Conservation (phyloP, 495 filamentous ascomycete species). For the Neohortaea acidophila region DNA sequence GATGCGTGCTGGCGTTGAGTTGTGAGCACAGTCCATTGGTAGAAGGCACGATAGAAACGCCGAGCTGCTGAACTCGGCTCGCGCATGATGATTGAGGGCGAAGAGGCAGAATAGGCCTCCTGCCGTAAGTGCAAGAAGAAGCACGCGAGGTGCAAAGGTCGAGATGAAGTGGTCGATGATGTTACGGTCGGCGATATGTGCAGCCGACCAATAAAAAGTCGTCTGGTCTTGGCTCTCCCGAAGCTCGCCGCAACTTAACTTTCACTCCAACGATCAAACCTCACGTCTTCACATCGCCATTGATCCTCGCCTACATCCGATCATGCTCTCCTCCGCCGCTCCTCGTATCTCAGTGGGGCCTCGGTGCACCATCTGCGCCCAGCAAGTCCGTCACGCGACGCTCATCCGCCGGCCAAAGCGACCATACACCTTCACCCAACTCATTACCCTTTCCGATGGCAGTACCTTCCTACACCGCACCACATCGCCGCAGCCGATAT, state of each 20-base stretch:
- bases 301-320: background rate
- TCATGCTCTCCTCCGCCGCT: background rate
- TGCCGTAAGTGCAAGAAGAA: no score
- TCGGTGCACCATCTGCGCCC: background rate
- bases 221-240: background rate
- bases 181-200: background rate
- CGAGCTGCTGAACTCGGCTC: background rate
- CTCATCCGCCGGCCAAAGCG: conserved; percentile 74
- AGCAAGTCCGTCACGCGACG: conserved; percentile 56
- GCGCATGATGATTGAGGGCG: no score
- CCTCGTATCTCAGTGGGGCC: background rate
- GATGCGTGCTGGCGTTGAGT: no score
- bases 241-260: background rate
- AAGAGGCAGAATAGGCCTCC: no score
- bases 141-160: no score
- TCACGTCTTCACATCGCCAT: background rate
- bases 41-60: conserved; percentile 16
- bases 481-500: conserved; percentile 64
- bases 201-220: background rate
- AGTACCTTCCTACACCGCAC: conserved; percentile 76
- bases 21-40: conserved; percentile 15
- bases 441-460: conserved; percentile 87
- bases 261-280: background rate
- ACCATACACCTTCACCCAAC: conserved; percentile 92
- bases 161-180: background rate